Conservation (phyloP, 2,329 filamentous ascomycete genomes). For the Cryphonectria nitschkei region DNA sequence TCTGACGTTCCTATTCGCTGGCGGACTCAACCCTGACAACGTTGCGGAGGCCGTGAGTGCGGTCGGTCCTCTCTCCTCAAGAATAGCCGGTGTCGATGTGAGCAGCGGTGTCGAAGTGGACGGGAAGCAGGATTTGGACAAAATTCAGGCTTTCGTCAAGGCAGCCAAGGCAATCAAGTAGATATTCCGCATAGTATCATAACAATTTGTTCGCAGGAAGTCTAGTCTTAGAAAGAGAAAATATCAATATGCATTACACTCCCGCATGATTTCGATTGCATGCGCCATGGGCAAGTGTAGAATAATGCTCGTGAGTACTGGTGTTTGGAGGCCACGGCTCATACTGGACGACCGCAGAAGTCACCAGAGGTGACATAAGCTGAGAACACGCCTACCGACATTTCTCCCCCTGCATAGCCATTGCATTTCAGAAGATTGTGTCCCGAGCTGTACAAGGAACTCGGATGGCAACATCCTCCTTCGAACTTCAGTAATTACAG, state of each 20-base stretch:
- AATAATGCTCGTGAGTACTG: neutral
- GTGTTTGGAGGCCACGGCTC: neutral
- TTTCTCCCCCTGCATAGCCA: neutral
- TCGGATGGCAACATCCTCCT: neutral
- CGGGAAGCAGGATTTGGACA: constrained; percentile 78
- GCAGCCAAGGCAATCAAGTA: constrained; percentile 68
- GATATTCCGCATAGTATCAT: constrained; percentile 10
- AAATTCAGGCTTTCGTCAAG: constrained; percentile 80
- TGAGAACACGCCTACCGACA: neutral
- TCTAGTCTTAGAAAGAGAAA: neutral
- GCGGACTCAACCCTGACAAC: constrained; percentile 81
- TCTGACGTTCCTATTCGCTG: constrained; percentile 80
- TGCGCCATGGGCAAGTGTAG: neutral
- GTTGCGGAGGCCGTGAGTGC: constrained; percentile 67
- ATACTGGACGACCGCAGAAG: neutral
- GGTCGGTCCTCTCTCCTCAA: constrained; percentile 61
- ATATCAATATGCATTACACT: neutral
- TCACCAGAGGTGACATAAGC: neutral
- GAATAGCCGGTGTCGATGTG: constrained; percentile 84
- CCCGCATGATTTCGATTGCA: neutral
- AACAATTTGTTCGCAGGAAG: neutral
- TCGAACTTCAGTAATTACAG: neutral
- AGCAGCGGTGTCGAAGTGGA: constrained; percentile 90
- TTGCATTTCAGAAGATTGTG: neutral
- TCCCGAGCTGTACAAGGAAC: neutral